Evolutionary conservation across 176 grass and related monocot species (phyloP).

Genomic region (Cocos nucifera): DNA sequence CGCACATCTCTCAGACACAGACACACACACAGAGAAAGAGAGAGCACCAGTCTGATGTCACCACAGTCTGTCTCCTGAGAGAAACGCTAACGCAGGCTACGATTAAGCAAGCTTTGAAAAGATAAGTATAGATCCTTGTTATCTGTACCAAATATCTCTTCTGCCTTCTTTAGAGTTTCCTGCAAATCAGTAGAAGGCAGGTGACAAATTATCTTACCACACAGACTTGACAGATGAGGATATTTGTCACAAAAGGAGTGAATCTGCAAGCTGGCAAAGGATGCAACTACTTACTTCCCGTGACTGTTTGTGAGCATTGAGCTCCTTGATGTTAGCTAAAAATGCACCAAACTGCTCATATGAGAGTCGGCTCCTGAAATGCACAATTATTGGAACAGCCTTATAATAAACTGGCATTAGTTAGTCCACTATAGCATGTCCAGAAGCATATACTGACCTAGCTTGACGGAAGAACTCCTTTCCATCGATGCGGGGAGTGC

Average conservation of each 20-base stretch:
- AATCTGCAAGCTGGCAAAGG: neutral
- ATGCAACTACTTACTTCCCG: conserved; percentile 2
- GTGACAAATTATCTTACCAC: neutral
- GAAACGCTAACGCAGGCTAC: too few species aligned
- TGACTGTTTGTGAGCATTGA: neutral
- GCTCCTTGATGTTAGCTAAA: neutral
- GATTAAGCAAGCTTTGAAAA: neutral
- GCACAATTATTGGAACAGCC: neutral
- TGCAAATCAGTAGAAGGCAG: neutral
- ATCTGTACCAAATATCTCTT: neutral
- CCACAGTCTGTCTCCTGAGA: too few species aligned
- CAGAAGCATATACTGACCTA: neutral
- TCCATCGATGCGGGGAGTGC: neutral
- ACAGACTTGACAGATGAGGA: too few species aligned
- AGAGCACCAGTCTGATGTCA: too few species aligned
- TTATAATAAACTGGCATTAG: too few species aligned
- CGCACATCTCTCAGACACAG: too few species aligned
- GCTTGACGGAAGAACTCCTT: neutral
- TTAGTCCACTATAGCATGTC: neutral
- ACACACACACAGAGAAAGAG: too few species aligned
- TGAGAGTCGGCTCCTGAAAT: neutral
- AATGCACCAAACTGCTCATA: neutral
- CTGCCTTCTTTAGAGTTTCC: neutral
- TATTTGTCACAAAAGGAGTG: too few species aligned
- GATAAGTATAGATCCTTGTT: neutral